Conservation (phyloP, 1,139 yeast genomes). For the Candida mesenterica region DNA sequence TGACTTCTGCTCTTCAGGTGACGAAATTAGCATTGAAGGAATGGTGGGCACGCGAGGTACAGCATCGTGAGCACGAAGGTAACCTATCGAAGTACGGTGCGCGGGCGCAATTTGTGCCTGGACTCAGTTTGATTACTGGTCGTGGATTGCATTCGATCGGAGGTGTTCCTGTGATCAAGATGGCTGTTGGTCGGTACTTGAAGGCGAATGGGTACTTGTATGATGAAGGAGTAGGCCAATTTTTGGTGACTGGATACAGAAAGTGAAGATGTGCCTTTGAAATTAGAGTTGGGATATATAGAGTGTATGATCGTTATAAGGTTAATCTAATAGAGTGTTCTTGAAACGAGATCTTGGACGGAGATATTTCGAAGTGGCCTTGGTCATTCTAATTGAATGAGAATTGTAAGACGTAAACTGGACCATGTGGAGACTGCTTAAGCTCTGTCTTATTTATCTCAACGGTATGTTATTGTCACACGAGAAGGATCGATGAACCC, state of each 20-base stretch:
- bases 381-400: no score
- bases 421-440: no score
- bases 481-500: no score
- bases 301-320: not conserved
- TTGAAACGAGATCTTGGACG: not conserved
- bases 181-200: constrained; percentile 37
- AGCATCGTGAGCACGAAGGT: constrained; percentile 39
- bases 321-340: not conserved
- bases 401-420: no score
- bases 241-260: constrained; percentile 26
- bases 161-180: constrained; percentile 47
- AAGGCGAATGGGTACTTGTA: constrained; percentile 32
- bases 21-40: constrained; percentile 29
- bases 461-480: no score
- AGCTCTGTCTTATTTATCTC: no score
- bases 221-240: constrained; percentile 47
- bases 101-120: constrained; percentile 32
- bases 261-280: not conserved
- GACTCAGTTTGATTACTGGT: constrained; percentile 53
- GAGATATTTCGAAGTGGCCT: no score
- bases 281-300: not conserved
- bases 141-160: constrained; percentile 61
- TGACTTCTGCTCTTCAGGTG: constrained; percentile 41
- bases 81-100: constrained; percentile 29
- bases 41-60: constrained; percentile 59